Evolutionary conservation across 2,329 filamentous ascomycete species (phyloP), one percentile per base, ranked within the genome.

Genomic region (Fusarium brevicatenulatum): DNA sequence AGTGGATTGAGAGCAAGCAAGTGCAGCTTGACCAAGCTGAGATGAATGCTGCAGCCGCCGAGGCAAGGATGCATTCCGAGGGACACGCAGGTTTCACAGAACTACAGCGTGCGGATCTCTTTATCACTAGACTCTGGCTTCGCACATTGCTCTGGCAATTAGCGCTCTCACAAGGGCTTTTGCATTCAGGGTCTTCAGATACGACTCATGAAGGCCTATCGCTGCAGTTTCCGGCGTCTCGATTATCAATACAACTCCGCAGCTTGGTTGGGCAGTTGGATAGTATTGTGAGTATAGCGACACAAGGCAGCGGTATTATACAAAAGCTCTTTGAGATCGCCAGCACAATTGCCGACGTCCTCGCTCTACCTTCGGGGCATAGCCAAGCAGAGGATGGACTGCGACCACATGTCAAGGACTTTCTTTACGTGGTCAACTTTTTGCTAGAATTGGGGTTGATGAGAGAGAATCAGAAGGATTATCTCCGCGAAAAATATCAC

Each of bases 281-380:
- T 9, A 83, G 78, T 63, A 78, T 81, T 23, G 78, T 80, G 42
- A 85, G 85, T 59, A 85, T 90, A 65, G 85, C 85, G 34, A 85
- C 88, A 9, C 87, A 90, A 71, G 88, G 88, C 12, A 86, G 83
- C 42, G 86, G 86, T 28, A 88, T 90, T 61, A 81, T 89, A 58
- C 85, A 88, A 68, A 90, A 90, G 76, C 81, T 90, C 9, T 89
- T 90, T 62, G 88, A 90, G 73, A 88, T 90, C 68, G 87, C 87
- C 1, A 88, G 87, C 75, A 89, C 87, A 4, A 87, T 90, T 50
- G 87, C 88, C 13, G 88, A 90, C 70, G 88, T 90, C 4, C 82
- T 90, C 28, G 86, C 87, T 49, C 80, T 89, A 19, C 85, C 86
- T 0, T 82, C 83, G 11, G 83, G 82, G 1, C 83, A 84, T 0